Conservation (phyloP, 1,139 yeast species). For the Ashbya aceris region DNA sequence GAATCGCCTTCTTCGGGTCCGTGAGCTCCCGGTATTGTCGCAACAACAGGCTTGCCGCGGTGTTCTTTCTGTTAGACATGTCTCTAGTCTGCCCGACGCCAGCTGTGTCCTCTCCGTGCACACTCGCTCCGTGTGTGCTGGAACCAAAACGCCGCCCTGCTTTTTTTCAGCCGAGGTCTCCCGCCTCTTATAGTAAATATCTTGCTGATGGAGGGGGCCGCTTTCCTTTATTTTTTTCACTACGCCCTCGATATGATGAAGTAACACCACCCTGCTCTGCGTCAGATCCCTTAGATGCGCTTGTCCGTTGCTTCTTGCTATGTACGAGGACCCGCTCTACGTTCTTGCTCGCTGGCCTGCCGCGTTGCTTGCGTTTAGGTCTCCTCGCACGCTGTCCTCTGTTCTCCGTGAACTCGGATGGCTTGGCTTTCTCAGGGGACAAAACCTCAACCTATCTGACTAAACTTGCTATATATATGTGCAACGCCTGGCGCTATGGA, state of each 20-base stretch:
- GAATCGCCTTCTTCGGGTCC: slow-evolving; percentile 86
- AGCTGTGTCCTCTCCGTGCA: not conserved
- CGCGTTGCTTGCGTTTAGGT: not conserved
- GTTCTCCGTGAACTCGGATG: too few species aligned
- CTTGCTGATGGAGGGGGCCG: too few species aligned
- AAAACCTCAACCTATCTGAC: slow-evolving; percentile 1
- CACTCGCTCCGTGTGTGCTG: not conserved
- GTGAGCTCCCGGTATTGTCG: slow-evolving; percentile 92
- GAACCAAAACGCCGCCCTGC: too few species aligned
- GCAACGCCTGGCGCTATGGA: not conserved
- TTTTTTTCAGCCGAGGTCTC: too few species aligned
- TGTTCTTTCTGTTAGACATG: slow-evolving; percentile 24
- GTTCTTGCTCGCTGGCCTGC: too few species aligned
- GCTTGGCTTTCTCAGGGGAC: slow-evolving; percentile 4
- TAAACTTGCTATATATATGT: not conserved
- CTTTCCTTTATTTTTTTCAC: too few species aligned
- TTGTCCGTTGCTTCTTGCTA: too few species aligned
- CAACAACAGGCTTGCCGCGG: slow-evolving; percentile 67
- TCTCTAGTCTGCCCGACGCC: not conserved
- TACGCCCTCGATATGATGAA: too few species aligned
- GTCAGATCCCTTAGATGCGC: too few species aligned
- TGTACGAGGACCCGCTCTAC: too few species aligned
- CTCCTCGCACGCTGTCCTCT: not conserved
- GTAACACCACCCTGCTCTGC: too few species aligned
- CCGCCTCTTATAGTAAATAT: too few species aligned